Conservation (phyloP, 1,139 yeast species). For the Geotrichum reessii region DNA sequence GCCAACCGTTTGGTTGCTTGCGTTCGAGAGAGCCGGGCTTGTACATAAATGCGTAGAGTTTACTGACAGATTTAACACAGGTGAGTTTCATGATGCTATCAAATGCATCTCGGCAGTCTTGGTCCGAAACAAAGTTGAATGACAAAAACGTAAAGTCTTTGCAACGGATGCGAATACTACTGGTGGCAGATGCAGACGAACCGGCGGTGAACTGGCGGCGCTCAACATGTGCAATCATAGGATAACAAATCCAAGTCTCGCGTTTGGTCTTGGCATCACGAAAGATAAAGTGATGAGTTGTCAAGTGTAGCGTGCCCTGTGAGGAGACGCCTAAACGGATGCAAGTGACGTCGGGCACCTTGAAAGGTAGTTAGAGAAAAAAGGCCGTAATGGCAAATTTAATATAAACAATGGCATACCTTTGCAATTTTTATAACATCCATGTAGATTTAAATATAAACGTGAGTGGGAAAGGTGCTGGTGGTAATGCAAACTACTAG, state of each 20-base stretch:
- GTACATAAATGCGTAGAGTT: conserved; percentile 67
- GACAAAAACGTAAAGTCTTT: conserved; percentile 84
- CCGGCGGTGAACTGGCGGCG: conserved; percentile 39
- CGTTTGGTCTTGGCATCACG: conserved; percentile 42
- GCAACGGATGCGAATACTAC: conserved; percentile 58
- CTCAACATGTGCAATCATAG: conserved; percentile 65
- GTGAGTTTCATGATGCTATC: conserved; percentile 65
- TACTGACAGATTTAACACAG: conserved; percentile 48
- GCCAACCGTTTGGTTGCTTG: conserved; percentile 60
- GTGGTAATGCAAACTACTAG: not conserved
- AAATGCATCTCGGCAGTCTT: conserved; percentile 62
- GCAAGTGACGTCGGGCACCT: conserved; percentile 62
- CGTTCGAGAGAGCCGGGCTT: conserved; percentile 54
- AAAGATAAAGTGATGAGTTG: conserved; percentile 84
- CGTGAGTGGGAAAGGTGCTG: conserved; percentile 3
- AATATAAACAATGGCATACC: conserved; percentile 25
- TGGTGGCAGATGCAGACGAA: conserved; percentile 16
- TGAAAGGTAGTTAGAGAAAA: conserved; percentile 22
- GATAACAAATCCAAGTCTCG: conserved; percentile 92
- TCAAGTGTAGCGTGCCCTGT: conserved; percentile 67
- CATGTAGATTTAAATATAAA: conserved; percentile 34
- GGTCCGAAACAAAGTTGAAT: conserved; percentile 60
- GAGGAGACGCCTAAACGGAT: conserved; percentile 63
- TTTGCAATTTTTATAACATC: conserved; percentile 53
- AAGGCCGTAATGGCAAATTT: not conserved